phyloP scores from a whole-genome alignment of 2,329 filamentous ascomycete species.

The Calonectria pauciramosa region DNA sequence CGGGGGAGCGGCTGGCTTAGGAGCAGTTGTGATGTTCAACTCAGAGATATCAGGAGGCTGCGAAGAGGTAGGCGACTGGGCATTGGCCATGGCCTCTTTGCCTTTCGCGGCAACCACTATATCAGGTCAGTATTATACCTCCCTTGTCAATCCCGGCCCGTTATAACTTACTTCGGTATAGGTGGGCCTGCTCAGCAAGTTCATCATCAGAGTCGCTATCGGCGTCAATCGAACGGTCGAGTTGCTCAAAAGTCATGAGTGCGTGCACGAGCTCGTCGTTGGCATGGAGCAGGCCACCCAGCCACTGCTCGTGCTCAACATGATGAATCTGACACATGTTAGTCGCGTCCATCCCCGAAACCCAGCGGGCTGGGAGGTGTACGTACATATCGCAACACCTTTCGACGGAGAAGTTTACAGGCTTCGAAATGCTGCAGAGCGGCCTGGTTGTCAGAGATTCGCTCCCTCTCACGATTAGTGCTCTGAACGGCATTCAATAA shows the following conservation, averaged over 20 bases:
- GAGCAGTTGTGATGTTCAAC: constrained; percentile 58
- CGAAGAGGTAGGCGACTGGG: constrained; percentile 55
- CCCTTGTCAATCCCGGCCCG: constrained; percentile 8
- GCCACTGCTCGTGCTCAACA: constrained; percentile 91
- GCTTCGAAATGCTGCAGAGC: constrained; percentile 84
- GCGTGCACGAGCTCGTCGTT: constrained; percentile 97
- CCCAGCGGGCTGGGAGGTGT: not conserved
- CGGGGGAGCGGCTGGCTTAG: constrained; percentile 62
- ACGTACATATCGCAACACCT: constrained; percentile 85
- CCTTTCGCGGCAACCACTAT: constrained; percentile 68
- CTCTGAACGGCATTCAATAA: constrained; percentile 88
- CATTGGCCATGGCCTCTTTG: constrained; percentile 60
- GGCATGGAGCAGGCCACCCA: constrained; percentile 90
- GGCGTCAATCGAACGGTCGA: constrained; percentile 87
- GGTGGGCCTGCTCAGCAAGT: constrained; percentile 74
- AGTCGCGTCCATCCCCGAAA: constrained; percentile 3
- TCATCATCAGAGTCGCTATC: constrained; percentile 80
- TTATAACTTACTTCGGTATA: constrained; percentile 69
- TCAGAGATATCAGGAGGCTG: constrained; percentile 59
- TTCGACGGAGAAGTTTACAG: constrained; percentile 87
- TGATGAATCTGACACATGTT: constrained; percentile 77
- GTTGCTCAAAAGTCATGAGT: constrained; percentile 93
- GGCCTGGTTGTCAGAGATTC: constrained; percentile 85
- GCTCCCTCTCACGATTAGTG: constrained; percentile 90
- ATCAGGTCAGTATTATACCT: constrained; percentile 29